Evolutionary conservation across 73 alveolate genomes (phyloP).

Genomic region (Blepharisma stoltei): DNA sequence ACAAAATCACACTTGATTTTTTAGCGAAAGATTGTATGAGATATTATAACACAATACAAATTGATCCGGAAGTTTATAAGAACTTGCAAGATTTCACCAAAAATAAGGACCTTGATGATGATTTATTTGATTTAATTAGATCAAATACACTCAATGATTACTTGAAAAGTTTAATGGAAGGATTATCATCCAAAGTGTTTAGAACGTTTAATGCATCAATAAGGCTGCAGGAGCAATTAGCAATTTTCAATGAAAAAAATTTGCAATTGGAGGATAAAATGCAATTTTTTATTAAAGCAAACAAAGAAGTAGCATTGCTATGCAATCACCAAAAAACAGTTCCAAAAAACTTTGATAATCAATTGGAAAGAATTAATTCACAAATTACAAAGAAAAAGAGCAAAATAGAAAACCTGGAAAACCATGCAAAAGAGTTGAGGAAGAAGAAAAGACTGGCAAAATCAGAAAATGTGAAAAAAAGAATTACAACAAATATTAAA

Average conservation of each 20-base stretch:
- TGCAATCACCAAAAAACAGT: slow-evolving; percentile 97
- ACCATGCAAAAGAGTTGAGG: slow-evolving; percentile 53
- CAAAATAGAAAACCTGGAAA: slow-evolving; percentile 61
- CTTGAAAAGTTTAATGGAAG: slow-evolving; percentile 93
- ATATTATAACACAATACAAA: slow-evolving; percentile 77
- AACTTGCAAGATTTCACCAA: slow-evolving; percentile 68
- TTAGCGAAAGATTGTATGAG: slow-evolving; percentile 98
- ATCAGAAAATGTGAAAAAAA: not conserved
- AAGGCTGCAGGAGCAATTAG: slow-evolving; percentile 72
- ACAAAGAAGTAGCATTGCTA: slow-evolving; percentile 94
- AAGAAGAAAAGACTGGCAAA: slow-evolving; percentile 46
- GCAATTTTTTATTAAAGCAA: slow-evolving; percentile 92
- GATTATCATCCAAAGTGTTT: slow-evolving; percentile 96
- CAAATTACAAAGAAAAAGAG: slow-evolving; percentile 59
- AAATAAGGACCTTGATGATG: slow-evolving; percentile 78
- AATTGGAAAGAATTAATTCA: slow-evolving; percentile 69
- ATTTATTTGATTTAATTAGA: slow-evolving; percentile 65
- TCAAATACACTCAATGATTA: slow-evolving; percentile 89
- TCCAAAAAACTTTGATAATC: slow-evolving; percentile 80
- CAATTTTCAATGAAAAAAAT: slow-evolving; percentile 42
- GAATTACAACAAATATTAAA: slow-evolving; percentile 1
- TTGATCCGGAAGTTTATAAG: slow-evolving; percentile 73
- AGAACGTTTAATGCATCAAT: slow-evolving; percentile 98
- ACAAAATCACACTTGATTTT: slow-evolving; percentile 88
- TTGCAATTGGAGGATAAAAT: slow-evolving; percentile 63